Evolutionary conservation across 805 yeast genomes (phyloP), one percentile per base, ranked within the genome.

Genomic region (Saturnispora ahearnii): DNA sequence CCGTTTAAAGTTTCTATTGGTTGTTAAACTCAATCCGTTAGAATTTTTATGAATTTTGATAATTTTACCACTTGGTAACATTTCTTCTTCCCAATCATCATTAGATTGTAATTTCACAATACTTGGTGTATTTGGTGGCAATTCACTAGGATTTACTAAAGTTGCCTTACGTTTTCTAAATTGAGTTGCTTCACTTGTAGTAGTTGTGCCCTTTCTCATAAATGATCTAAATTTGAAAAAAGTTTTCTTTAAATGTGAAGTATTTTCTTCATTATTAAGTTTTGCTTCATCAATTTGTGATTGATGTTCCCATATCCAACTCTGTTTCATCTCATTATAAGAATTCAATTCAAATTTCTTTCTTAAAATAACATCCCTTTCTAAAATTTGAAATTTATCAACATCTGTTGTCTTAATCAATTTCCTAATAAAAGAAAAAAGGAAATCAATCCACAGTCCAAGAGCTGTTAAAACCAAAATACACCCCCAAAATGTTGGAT

Each of bases 401-500:
- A 87, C 80, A 57, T 90, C 96, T 1, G 77, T 77, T 0, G 95
- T 88, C 53, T 68, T 62, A 22, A 86, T 52, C 62, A 78, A 73
- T 28, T 70, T 71, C 54, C 81, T 76, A 42, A 81, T 57, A 1
- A 82, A 74, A 55, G 83, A 81, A 47, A 80, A 62, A 5, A 84
- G 60, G 37, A 86, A 65, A 62, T 93, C 98, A 52, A 85, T 67
- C 36, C 81, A 64, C 12, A 86, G 56, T 2, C 91, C 84, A 48
- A 87, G 69, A 0, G 77, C 66, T 1, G 72, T 63, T 18, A 85
- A 62, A 1, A 81, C 73, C 30, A 87, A 60, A 32, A 86, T 67
- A 0, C 87, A 65, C 1, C 87, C 87, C 98, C 98, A 93, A 79
- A 89, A 91, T 0, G 86, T 74, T n/a, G 72, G 63, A 61, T 93